Conservation (phyloP, 2,329 filamentous ascomycete species). For the Nothophaeocryptopus gaeumannii region DNA sequence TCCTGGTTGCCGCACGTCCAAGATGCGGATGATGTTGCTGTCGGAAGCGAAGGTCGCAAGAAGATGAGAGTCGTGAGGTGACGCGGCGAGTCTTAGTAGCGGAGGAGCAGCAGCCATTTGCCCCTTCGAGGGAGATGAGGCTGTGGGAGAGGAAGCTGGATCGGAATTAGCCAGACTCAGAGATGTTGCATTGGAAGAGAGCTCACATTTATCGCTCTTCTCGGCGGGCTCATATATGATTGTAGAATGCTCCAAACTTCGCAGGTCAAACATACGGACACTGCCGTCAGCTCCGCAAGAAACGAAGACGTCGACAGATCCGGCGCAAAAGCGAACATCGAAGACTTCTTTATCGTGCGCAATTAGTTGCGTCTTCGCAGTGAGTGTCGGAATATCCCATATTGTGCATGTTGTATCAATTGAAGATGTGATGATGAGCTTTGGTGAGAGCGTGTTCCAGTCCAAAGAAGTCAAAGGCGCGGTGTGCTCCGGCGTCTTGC, state of each 20-base stretch:
- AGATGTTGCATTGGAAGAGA: not conserved
- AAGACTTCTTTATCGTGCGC: slow-evolving; percentile 99
- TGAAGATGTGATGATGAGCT: slow-evolving; percentile 95
- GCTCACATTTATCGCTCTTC: slow-evolving; percentile 61
- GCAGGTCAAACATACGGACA: slow-evolving; percentile 96
- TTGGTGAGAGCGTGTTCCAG: slow-evolving; percentile 96
- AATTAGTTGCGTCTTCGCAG: slow-evolving; percentile 96
- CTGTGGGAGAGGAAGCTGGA: slow-evolving; percentile 43
- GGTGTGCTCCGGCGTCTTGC: slow-evolving; percentile 96
- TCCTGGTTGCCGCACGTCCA: slow-evolving; percentile 93
- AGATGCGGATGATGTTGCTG: slow-evolving; percentile 85
- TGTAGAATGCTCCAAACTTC: slow-evolving; percentile 94
- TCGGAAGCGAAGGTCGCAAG: slow-evolving; percentile 97
- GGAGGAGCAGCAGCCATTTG: slow-evolving; percentile 65
- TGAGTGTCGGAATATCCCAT: slow-evolving; percentile 97
- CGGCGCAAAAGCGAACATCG: slow-evolving; percentile 95
- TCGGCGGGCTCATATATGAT: slow-evolving; percentile 98
- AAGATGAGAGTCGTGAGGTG: slow-evolving; percentile 90
- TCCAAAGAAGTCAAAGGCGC: slow-evolving; percentile 93
- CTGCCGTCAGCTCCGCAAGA: slow-evolving; percentile 97
- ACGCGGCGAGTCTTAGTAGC: slow-evolving; percentile 77
- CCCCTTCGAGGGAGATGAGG: slow-evolving; percentile 69
- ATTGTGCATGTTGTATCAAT: slow-evolving; percentile 99
- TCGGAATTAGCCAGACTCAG: not conserved
- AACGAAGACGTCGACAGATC: slow-evolving; percentile 97